These are phyloP conservation scores for Pharus latifolius DNA, from an alignment of 176 grass and related monocot species.

Conservation along the genomic window DNA sequence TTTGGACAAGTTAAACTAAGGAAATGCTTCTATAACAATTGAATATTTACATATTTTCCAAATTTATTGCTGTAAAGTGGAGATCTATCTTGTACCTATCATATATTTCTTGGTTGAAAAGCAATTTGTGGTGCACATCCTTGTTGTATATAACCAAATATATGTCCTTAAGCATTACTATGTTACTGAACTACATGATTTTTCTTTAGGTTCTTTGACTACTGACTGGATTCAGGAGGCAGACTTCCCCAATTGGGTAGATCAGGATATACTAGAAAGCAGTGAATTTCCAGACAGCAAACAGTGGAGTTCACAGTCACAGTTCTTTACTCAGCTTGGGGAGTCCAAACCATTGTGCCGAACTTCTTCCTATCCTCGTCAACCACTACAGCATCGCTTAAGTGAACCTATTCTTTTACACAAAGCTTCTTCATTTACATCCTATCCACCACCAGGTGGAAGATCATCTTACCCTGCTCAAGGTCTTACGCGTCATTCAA, in stretches of 20 bases:
- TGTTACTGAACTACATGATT: slow-evolving; percentile 9
- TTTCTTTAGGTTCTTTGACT: slow-evolving; percentile 71
- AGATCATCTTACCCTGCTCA: slow-evolving; percentile 36
- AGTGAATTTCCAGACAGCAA: slow-evolving; percentile 55
- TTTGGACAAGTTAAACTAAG: neutral
- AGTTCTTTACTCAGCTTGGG: slow-evolving; percentile 27
- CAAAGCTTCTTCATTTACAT: slow-evolving; percentile 52
- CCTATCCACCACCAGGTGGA: slow-evolving; percentile 41
- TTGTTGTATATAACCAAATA: too few relatives aligned
- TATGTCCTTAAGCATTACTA: neutral
- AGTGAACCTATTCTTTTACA: slow-evolving; percentile 52
- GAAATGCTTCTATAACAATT: neutral
- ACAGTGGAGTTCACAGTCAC: slow-evolving; percentile 49
- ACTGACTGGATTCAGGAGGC: slow-evolving; percentile 57
- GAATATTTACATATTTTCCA: neutral
- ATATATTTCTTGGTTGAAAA: neutral
- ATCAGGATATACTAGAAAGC: slow-evolving; percentile 44
- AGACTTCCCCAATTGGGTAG: slow-evolving; percentile 53
- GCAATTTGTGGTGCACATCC: neutral
- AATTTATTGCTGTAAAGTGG: neutral
- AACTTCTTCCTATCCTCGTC: slow-evolving; percentile 80
- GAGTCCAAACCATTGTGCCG: slow-evolving; percentile 65
- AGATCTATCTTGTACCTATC: neutral
- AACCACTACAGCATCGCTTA: slow-evolving; percentile 52
- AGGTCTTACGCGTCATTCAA: slow-evolving; percentile 73